Evolutionary conservation across 257 asterid species (phyloP).

Genomic region (Knoxia roxburghii): DNA sequence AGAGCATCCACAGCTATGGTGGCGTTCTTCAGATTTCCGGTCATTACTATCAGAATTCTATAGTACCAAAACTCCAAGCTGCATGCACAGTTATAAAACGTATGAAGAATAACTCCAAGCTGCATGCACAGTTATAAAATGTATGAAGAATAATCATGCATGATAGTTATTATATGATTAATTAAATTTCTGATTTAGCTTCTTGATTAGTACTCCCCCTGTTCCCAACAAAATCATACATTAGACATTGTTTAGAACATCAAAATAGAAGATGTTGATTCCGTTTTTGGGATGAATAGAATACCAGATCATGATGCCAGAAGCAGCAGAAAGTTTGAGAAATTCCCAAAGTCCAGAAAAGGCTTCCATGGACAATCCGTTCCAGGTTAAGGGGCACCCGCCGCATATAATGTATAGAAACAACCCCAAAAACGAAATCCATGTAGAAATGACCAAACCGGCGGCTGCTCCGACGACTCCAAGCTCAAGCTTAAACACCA

Average conservation of each 20-base stretch:
- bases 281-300: no score
- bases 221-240: no score
- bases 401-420: conserved; percentile 26
- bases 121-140: no score
- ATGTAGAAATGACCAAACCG: conserved; percentile 37
- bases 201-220: no score
- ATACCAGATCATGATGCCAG: conserved; percentile 48
- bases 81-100: neutral
- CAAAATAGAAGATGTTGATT: no score
- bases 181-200: no score
- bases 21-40: conserved; percentile 13
- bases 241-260: no score
- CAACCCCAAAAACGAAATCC: conserved; percentile 35
- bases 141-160: no score
- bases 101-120: no score
- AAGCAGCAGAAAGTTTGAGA: conserved; percentile 38
- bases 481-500: conserved; percentile 23
- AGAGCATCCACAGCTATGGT: conserved; percentile 15
- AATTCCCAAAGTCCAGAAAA: conserved; percentile 41
- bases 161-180: no score
- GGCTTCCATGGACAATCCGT: conserved; percentile 37
- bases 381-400: conserved; percentile 47
- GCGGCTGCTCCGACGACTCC: conserved; percentile 39
- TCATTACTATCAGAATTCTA: conserved; percentile 12
- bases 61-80: conserved; percentile 24